phyloP scores from a whole-genome alignment of 2,329 filamentous ascomycete species.

The Penicillium verrucosum region DNA sequence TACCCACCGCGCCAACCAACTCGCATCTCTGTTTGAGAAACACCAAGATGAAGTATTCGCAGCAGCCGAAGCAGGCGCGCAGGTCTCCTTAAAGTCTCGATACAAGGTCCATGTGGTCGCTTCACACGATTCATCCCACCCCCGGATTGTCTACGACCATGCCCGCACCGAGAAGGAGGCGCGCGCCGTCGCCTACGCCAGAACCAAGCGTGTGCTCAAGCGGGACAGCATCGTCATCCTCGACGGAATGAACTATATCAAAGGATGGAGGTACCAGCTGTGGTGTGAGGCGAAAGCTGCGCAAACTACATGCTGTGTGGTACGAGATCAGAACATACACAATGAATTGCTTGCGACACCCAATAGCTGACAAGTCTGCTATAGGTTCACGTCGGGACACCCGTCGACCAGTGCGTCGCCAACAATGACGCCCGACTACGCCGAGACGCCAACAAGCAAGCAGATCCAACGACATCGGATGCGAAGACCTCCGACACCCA shows the following conservation, averaged over 20 bases:
- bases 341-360: neutral
- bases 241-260: conserved; percentile 66
- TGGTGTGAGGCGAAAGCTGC: conserved; percentile 65
- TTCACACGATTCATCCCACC: conserved; percentile 41
- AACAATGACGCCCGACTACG: conserved; percentile 48
- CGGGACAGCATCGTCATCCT: conserved; percentile 60
- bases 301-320: conserved; percentile 60
- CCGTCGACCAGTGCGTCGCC: conserved; percentile 53
- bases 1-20: conserved; percentile 58
- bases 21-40: conserved; percentile 51
- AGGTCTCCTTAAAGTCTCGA: conserved; percentile 40
- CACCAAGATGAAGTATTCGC: conserved; percentile 47
- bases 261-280: conserved; percentile 64
- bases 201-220: conserved; percentile 57
- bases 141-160: conserved; percentile 55
- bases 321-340: conserved; percentile 35
- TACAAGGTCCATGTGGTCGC: conserved; percentile 42
- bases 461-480: conserved; percentile 1
- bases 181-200: conserved; percentile 59
- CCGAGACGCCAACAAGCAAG: conserved; percentile 11
- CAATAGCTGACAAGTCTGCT: neutral
- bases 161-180: conserved; percentile 62
- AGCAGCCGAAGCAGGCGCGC: conserved; percentile 30
- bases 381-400: conserved; percentile 59
- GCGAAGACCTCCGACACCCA: neutral